phyloP scores from a whole-genome alignment of 2,329 filamentous ascomycete species.

The Hypoxylon sp. region DNA sequence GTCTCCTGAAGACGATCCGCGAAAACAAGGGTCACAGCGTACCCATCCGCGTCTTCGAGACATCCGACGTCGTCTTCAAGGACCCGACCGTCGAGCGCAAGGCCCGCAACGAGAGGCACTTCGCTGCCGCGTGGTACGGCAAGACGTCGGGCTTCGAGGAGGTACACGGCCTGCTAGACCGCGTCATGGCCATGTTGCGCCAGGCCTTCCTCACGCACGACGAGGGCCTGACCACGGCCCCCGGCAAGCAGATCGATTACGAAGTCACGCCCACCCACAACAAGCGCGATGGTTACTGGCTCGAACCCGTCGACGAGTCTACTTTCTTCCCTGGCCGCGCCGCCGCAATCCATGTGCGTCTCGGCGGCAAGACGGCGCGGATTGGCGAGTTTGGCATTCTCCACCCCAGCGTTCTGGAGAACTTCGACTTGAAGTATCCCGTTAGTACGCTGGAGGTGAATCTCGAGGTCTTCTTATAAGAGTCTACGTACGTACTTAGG shows the following conservation, averaged over 20 bases:
- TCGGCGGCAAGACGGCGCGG: slow-evolving; percentile 79
- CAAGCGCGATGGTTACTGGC: slow-evolving; percentile 87
- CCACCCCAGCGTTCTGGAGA: slow-evolving; percentile 92
- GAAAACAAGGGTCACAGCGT: slow-evolving; percentile 83
- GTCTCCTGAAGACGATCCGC: slow-evolving; percentile 82
- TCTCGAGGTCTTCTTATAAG: slow-evolving; percentile 89
- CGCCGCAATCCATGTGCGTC: slow-evolving; percentile 84
- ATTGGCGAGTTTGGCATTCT: slow-evolving; percentile 95
- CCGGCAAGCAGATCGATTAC: slow-evolving; percentile 66
- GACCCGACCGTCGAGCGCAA: slow-evolving; percentile 85
- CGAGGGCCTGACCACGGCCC: slow-evolving; percentile 69
- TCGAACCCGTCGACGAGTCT: slow-evolving; percentile 89
- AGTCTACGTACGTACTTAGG: not conserved
- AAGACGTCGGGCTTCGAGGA: slow-evolving; percentile 96
- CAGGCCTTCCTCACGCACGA: slow-evolving; percentile 84
- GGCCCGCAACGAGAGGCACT: slow-evolving; percentile 93
- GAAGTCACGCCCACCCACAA: slow-evolving; percentile 66
- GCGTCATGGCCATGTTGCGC: slow-evolving; percentile 92
- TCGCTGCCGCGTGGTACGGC: slow-evolving; percentile 95
- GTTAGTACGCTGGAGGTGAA: slow-evolving; percentile 96
- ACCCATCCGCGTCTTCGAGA: slow-evolving; percentile 85
- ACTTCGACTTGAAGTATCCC: slow-evolving; percentile 74
- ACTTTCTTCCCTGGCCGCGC: slow-evolving; percentile 95
- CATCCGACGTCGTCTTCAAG: slow-evolving; percentile 88
- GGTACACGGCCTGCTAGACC: slow-evolving; percentile 93